Conservation (phyloP, 192 early-diverging fungal species). For the Coemansia sp. region DNA sequence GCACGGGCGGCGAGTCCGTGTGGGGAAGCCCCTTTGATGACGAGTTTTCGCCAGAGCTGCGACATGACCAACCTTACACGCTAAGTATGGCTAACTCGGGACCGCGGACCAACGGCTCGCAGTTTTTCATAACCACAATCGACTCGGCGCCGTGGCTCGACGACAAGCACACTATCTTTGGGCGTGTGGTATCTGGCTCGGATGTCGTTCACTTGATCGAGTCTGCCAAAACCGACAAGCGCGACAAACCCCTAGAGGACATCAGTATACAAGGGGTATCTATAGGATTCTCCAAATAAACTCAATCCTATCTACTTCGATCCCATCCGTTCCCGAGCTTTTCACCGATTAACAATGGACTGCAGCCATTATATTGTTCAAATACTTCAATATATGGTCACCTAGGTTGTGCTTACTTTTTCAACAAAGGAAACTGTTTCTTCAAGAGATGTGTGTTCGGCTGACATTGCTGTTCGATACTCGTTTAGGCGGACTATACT, state of each 20-base stretch:
- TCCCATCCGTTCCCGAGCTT: too few species aligned
- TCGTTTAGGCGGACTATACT: conserved; percentile 11
- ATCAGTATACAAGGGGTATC: conserved; percentile 15
- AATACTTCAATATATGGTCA: neutral
- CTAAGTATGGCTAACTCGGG: conserved; percentile 96
- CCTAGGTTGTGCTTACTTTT: neutral
- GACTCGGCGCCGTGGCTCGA: conserved; percentile 90
- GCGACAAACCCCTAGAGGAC: conserved; percentile 84
- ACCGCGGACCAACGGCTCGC: conserved; percentile 85
- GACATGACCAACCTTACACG: conserved; percentile 88
- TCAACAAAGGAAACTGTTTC: conserved; percentile 17
- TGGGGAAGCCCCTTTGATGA: conserved; percentile 95
- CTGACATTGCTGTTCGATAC: conserved; percentile 15
- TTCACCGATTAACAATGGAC: too few species aligned
- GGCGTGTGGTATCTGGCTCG: conserved; percentile 83
- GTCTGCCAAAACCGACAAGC: conserved; percentile 75
- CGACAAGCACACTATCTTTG: conserved; percentile 96
- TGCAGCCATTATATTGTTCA: too few species aligned
- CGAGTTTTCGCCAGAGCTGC: conserved; percentile 77
- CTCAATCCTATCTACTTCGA: too few species aligned
- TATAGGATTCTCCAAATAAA: too few species aligned
- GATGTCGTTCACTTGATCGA: conserved; percentile 92
- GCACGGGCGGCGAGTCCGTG: conserved; percentile 91
- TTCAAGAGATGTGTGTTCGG: conserved; percentile 21
- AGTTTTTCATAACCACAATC: conserved; percentile 95